Conservation (phyloP, 2,329 filamentous ascomycete genomes). For the Claviceps purpurea region DNA sequence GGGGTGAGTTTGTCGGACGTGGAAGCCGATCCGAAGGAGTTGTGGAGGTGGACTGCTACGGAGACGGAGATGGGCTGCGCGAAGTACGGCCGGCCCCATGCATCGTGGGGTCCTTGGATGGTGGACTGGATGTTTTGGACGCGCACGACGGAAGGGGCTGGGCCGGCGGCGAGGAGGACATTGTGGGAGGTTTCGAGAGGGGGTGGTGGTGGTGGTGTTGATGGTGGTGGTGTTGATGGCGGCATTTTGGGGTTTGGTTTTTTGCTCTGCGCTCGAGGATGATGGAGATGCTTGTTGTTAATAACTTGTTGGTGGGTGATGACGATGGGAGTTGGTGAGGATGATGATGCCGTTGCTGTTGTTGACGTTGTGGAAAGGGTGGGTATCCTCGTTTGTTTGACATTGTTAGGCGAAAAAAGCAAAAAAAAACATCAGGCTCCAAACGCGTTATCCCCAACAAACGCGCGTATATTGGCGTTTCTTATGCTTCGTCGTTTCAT, state of each 20-base stretch:
- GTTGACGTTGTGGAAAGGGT: no score
- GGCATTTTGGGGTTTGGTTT: not conserved
- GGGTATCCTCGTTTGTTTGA: no score
- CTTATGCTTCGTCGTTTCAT: no score
- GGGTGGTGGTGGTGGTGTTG: not conserved
- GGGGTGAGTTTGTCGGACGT: slow-evolving; percentile 44
- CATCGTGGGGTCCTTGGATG: slow-evolving; percentile 46
- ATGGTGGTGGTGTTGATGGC: not conserved
- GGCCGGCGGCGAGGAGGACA: slow-evolving; percentile 9
- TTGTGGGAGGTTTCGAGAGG: slow-evolving; percentile 1
- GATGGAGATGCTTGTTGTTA: no score
- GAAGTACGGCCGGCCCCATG: slow-evolving; percentile 49
- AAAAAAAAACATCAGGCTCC: no score
- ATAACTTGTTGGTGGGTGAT: no score
- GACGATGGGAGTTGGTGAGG: no score
- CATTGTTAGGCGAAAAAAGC: no score
- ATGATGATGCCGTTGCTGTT: no score
- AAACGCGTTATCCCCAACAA: no score
- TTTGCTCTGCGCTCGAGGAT: no score
- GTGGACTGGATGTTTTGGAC: slow-evolving; percentile 48
- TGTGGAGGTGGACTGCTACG: slow-evolving; percentile 41
- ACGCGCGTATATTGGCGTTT: no score
- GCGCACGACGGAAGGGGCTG: slow-evolving; percentile 34
- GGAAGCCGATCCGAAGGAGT: slow-evolving; percentile 44
- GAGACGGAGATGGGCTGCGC: slow-evolving; percentile 50